Base-by-base conservation (phyloP, 2,329 filamentous ascomycete genomes). In the Trichoderma breve region DNA sequence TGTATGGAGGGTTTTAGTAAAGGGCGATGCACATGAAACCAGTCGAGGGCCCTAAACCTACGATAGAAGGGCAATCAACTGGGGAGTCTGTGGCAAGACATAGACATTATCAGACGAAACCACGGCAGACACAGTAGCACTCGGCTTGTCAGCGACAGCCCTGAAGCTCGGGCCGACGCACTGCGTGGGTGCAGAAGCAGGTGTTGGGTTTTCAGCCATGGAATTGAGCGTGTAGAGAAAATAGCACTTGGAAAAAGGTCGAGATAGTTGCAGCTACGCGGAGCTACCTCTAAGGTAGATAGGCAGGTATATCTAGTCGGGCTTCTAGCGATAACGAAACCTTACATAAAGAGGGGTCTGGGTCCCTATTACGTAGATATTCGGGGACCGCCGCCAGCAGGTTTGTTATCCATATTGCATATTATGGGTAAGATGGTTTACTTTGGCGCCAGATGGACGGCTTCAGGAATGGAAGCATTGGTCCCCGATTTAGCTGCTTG, bases 51-150 rank as follows among this genome's bases (percentile, higher is more conserved):
- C 39, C 57, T 69, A 47, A 26, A 90, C 94, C 87, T 90, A 98
- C 96, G 96, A 98, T 83, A 99, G 88, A 75, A 99, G 89, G 75
- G 96, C 95, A 84, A 99, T 99, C 75, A 99, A 89, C 86, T 99
- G 96, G 63, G 96, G 95, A 12, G 96, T 98, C 84, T 98, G 96
- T 34, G 93, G 89, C 60, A 99, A 86, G 75, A 97, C 92, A 80
- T 94, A 92, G 75, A 99, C 93, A 85, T 97, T 98, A 74, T 94
- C 91, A 78, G 94, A 91, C 58, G 90, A 84, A 51, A 98, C 90
- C 73, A 90, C 88, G 71, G 91, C 95, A 14, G 96, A 99, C 55
- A 98, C 92, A 3, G 95, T 98, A 14, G 94, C 94, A 72, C 88
- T 92, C 53, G 94, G 94, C 80, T 95, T 97, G 81, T 95, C 89